Conservation (phyloP, 1,139 yeast genomes). For the Yamadazyma membranifaciens region DNA sequence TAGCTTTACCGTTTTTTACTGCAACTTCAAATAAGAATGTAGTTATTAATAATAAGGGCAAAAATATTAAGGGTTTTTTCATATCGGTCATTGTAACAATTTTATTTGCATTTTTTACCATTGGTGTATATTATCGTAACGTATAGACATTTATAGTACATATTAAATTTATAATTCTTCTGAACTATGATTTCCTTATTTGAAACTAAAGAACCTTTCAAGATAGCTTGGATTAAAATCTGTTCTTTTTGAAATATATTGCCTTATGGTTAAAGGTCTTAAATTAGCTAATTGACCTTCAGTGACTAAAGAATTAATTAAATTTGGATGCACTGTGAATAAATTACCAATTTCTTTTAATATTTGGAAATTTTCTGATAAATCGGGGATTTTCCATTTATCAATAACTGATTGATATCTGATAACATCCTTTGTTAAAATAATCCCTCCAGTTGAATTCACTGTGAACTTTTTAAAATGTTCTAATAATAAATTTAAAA, state of each 20-base stretch:
- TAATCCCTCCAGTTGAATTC: constrained; percentile 79
- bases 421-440: constrained; percentile 81
- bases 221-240: constrained; percentile 62
- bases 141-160: constrained; percentile 4
- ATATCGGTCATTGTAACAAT: background rate
- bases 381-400: constrained; percentile 61
- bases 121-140: constrained; percentile 10
- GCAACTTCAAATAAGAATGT: background rate
- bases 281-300: constrained; percentile 78
- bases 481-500: constrained; percentile 59
- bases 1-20: constrained; percentile 3
- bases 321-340: constrained; percentile 69
- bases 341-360: constrained; percentile 82
- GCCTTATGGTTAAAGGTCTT: constrained; percentile 65
- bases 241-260: constrained; percentile 67
- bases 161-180: background rate
- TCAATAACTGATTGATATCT: constrained; percentile 75
- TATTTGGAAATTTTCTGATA: constrained; percentile 68
- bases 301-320: constrained; percentile 73
- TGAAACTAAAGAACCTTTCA: constrained; percentile 46
- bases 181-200: constrained; percentile 16
- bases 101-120: background rate
- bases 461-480: constrained; percentile 79
- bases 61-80: constrained; percentile 5
- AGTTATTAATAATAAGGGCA: constrained; percentile 1